A percentile compares a stretch with the other conserved stretches of the same genome.
Evolutionary conservation across 192 early-diverging fungal species (phyloP).

Genomic region (Rhizophagus sp.): DNA sequence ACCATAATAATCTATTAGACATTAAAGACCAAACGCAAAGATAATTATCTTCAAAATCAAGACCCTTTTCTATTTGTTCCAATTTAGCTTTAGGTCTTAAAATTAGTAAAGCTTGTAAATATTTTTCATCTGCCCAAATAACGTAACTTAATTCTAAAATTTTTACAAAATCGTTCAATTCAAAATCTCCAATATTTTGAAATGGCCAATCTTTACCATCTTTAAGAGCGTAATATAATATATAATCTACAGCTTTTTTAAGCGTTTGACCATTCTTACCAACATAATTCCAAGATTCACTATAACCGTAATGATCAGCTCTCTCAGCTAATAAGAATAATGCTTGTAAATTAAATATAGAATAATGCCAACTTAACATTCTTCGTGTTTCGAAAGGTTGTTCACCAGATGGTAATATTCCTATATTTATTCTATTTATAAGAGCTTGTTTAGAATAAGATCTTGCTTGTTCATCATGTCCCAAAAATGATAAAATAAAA

Average conservation of each 20-base stretch:
- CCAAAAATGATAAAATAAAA: slow-evolving; percentile 48
- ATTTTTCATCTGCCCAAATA: slow-evolving; percentile 47
- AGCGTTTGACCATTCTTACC: slow-evolving; percentile 45
- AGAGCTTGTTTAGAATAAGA: slow-evolving; percentile 33
- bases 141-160: slow-evolving; percentile 51
- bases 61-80: slow-evolving; percentile 3
- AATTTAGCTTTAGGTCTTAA: slow-evolving; percentile 36
- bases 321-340: slow-evolving; percentile 44
- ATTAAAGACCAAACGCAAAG: neutral
- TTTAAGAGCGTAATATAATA: slow-evolving; percentile 49
- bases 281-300: slow-evolving; percentile 42
- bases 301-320: slow-evolving; percentile 41
- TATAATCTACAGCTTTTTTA: slow-evolving; percentile 50
- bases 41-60: slow-evolving; percentile 15
- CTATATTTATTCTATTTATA: slow-evolving; percentile 40
- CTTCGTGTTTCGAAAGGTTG: slow-evolving; percentile 47
- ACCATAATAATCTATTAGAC: slow-evolving; percentile 8
- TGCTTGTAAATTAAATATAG: slow-evolving; percentile 49
- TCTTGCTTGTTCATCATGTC: slow-evolving; percentile 36
- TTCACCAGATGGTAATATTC: slow-evolving; percentile 41
- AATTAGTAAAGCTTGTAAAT: slow-evolving; percentile 36
- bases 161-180: slow-evolving; percentile 43
- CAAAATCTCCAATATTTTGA: slow-evolving; percentile 45
- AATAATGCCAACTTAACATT: slow-evolving; percentile 52
- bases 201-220: slow-evolving; percentile 49